A percentile compares a stretch with the other conserved stretches of the same genome.
phyloP scores from a whole-genome alignment of 2,329 filamentous ascomycete species.

The Lachnellula cervina region DNA sequence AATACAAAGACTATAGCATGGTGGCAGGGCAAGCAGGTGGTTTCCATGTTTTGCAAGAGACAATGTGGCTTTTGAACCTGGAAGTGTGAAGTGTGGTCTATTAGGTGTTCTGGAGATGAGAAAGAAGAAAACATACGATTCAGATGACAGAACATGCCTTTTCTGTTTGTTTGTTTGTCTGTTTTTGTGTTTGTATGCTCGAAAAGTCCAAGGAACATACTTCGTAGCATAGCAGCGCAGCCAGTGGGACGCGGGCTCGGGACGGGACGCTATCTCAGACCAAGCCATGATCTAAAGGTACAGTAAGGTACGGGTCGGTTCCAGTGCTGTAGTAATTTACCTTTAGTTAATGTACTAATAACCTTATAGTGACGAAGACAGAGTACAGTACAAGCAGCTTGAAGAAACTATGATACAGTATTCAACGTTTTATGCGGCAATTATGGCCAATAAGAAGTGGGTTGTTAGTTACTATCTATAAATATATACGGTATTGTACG shows the following conservation, averaged over 20 bases:
- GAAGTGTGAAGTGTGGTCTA: neutral
- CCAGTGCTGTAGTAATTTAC: no score
- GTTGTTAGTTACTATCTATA: neutral
- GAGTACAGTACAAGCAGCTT: neutral
- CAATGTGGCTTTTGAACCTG: neutral
- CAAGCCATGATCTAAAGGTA: neutral
- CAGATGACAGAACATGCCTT: neutral
- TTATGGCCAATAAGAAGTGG: neutral
- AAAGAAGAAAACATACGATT: neutral
- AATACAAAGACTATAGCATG: conserved; percentile 3
- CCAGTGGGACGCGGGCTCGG: neutral
- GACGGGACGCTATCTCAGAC: neutral
- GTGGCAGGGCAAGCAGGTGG: conserved; percentile 6
- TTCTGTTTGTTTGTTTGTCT: no score
- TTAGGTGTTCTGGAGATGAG: neutral
- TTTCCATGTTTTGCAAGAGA: neutral
- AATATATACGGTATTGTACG: neutral
- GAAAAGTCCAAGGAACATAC: no score
- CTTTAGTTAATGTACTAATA: no score
- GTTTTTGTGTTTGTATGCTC: no score
- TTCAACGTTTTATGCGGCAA: neutral
- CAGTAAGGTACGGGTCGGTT: neutral
- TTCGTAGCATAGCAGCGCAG: no score
- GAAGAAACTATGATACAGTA: neutral
- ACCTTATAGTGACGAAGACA: no score